A percentile compares a stretch with the other conserved stretches of the same genome.
phyloP scores from a whole-genome alignment of 2,329 filamentous ascomycete genomes.

The Fusarium sterilihyphosum region DNA sequence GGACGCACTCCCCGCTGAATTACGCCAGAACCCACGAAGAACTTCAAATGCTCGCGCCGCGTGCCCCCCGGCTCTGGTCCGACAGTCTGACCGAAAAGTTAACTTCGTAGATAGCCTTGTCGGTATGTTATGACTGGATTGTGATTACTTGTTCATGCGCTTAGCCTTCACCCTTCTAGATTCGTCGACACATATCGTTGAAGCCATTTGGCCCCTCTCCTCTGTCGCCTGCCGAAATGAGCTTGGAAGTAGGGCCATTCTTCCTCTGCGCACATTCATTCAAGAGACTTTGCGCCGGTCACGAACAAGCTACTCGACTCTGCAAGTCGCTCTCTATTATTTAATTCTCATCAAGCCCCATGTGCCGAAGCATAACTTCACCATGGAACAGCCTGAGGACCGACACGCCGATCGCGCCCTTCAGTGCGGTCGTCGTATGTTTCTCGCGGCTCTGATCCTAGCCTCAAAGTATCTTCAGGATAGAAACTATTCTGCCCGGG shows the following conservation, averaged over 20 bases:
- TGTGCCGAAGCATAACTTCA: constrained; percentile 85
- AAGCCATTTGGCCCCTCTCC: constrained; percentile 95
- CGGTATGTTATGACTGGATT: constrained; percentile 74
- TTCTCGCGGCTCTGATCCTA: constrained; percentile 91
- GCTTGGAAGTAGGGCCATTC: constrained; percentile 76
- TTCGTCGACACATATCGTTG: constrained; percentile 96
- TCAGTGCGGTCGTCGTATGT: constrained; percentile 97
- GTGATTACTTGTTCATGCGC: constrained; percentile 34
- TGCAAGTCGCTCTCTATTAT: constrained; percentile 97
- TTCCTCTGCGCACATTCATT: constrained; percentile 94
- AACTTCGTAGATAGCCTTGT: constrained; percentile 97
- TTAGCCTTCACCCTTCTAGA: constrained; percentile 66
- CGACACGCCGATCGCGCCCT: constrained; percentile 79
- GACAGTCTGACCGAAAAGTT: constrained; percentile 91
- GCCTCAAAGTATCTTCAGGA: constrained; percentile 99
- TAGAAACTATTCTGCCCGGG: constrained; percentile 94
- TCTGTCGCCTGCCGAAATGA: constrained; percentile 81
- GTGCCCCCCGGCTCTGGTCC: constrained; percentile 78
- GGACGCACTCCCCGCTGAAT: constrained; percentile 65
- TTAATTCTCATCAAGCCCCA: constrained; percentile 92
- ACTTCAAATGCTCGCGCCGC: constrained; percentile 65
- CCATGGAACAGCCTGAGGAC: constrained; percentile 83
- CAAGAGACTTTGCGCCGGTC: constrained; percentile 96
- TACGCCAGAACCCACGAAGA: constrained; percentile 72
- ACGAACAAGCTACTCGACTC: constrained; percentile 94